Evolutionary conservation across 2,329 filamentous ascomycete genomes (phyloP).

Genomic region (Emergomyces orientalis): DNA sequence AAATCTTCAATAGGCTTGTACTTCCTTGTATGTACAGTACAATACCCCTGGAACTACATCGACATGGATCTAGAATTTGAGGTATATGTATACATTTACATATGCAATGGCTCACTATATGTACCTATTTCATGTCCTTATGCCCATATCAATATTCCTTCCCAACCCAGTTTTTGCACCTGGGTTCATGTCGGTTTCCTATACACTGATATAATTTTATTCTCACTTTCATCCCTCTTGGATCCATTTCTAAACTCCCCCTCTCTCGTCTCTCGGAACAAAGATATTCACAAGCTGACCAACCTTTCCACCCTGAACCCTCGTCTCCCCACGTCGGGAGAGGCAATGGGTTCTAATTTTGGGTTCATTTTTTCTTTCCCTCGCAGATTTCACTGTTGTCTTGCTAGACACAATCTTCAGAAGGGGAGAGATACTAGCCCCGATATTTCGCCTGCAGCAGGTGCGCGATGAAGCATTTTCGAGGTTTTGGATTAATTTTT

Average conservation of each 20-base stretch:
- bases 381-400: slow-evolving; percentile 26
- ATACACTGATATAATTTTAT: background rate
- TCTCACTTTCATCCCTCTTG: background rate
- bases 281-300: background rate
- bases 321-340: background rate
- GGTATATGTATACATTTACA: background rate
- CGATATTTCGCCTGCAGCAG: slow-evolving; percentile 23
- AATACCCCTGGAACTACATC: background rate
- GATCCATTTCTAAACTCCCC: too few species aligned
- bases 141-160: too few species aligned
- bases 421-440: slow-evolving; percentile 28
- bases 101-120: background rate
- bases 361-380: background rate
- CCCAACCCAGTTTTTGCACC: too few species aligned
- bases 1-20: background rate
- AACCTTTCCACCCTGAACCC: background rate
- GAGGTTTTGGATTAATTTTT: slow-evolving; percentile 34
- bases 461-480: slow-evolving; percentile 35
- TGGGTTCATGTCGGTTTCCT: background rate
- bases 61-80: background rate
- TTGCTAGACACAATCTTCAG: slow-evolving; percentile 27
- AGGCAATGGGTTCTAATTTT: background rate
- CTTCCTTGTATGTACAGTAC: too few species aligned
- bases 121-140: too few species aligned
- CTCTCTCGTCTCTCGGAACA: background rate